phyloP scores from a whole-genome alignment of 1,284 basidiomycete species.

The Rhizopogon parksii region DNA sequence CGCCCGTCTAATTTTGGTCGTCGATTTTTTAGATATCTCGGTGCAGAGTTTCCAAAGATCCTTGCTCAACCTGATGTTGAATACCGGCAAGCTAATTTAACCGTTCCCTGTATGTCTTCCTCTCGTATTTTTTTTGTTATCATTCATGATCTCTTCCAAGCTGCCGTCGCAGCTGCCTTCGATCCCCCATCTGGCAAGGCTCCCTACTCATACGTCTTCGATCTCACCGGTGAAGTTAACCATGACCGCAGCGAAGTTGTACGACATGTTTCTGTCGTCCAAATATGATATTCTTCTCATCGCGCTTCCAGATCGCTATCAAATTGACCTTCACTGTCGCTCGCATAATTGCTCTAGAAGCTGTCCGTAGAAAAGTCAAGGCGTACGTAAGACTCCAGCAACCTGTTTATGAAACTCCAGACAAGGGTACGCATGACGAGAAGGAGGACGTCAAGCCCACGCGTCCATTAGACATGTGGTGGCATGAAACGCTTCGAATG shows the following conservation, averaged over 20 bases:
- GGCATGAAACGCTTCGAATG: conserved; percentile 80
- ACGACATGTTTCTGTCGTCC: conserved; percentile 17
- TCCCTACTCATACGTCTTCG: conserved; percentile 71
- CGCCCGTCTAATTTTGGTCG: conserved; percentile 14
- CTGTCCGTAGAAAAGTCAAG: conserved; percentile 58
- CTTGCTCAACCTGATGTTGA: conserved; percentile 64
- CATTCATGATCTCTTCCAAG: conserved; percentile 31
- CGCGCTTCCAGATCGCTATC: conserved; percentile 58
- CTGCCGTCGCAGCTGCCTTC: conserved; percentile 57
- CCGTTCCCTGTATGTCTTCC: conserved; percentile 50
- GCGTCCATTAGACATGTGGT: conserved; percentile 75
- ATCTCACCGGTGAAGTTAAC: conserved; percentile 75
- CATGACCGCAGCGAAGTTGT: conserved; percentile 76
- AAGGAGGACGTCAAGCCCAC: conserved; percentile 71
- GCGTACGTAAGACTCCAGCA: conserved; percentile 78
- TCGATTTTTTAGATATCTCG: conserved; percentile 58
- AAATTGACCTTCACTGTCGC: conserved; percentile 71
- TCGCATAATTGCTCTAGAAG: conserved; percentile 61
- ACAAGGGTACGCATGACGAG: conserved; percentile 62
- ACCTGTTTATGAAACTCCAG: conserved; percentile 76
- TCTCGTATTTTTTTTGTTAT: conserved; percentile 2
- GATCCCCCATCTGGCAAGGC: conserved; percentile 60
- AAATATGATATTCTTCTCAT: conserved; percentile 5
- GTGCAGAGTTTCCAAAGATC: conserved; percentile 65
- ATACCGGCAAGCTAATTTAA: conserved; percentile 80